Percentiles rank a stretch among this genome's conserved stretches.
Evolutionary conservation across 768 basidiomycete genomes (phyloP).

Genomic region (Cystoderma amianthinum): DNA sequence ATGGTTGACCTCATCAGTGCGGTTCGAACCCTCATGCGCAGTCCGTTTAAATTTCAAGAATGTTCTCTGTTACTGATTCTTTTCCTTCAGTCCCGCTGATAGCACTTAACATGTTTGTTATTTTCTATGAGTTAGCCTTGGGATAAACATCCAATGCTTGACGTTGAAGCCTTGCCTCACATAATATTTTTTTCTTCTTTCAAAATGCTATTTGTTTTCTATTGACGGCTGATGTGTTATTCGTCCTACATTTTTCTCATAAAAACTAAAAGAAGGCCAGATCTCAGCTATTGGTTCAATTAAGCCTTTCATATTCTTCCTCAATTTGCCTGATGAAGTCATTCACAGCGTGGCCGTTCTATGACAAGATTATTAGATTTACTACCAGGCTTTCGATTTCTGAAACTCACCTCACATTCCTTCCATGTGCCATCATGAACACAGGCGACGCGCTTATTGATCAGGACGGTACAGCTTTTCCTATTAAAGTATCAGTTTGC

Average conservation of each 20-base stretch:
- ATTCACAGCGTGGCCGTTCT: constrained; percentile 67
- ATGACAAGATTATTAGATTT: background rate
- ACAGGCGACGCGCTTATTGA: constrained; percentile 62
- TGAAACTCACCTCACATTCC: constrained; percentile 58
- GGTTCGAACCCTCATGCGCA: constrained; percentile 94
- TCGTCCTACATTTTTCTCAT: too few species aligned
- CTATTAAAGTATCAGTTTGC: constrained; percentile 32
- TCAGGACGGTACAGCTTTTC: constrained; percentile 85
- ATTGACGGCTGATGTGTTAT: too few species aligned
- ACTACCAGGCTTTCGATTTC: background rate
- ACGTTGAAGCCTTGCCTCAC: background rate
- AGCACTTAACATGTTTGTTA: constrained; percentile 78
- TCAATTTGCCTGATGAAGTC: constrained; percentile 81
- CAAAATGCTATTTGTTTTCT: too few species aligned
- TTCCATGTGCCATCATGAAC: constrained; percentile 77
- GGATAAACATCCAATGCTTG: constrained; percentile 23
- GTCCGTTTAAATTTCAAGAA: constrained; percentile 46
- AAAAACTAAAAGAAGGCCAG: too few species aligned
- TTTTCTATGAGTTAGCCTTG: constrained; percentile 76
- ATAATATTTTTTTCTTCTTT: too few species aligned
- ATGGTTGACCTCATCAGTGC: constrained; percentile 91
- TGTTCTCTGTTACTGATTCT: background rate
- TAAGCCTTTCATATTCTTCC: constrained; percentile 62
- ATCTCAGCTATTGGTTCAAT: constrained; percentile 28
- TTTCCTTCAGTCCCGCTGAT: constrained; percentile 78